Evolutionary conservation across 441 rosid genomes (phyloP), one percentile per base, ranked within the genome.

Genomic region (Adansonia madagascariensis): DNA sequence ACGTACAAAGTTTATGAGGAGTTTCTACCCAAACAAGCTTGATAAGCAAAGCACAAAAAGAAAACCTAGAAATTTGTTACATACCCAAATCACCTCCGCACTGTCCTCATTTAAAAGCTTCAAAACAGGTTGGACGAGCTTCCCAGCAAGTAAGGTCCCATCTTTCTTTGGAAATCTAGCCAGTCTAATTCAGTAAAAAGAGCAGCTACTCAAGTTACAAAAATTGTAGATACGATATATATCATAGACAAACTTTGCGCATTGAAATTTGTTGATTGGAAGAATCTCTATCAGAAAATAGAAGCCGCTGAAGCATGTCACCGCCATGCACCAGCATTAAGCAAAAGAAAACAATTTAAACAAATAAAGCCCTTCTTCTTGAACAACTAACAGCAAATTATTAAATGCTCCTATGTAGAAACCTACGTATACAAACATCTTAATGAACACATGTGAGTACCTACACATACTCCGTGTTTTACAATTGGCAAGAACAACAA

Each of bases 141-240:
- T 94, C 27, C 88, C 89, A 55, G 91, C 85, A 57, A 79, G 87
- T n/a, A 83, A 85, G 73, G 81, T 87, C 75, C 90, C 93, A 57
- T 90, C 97, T 80, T 91, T 94, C 85, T 88, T 94, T 68, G 95
- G 82, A 84, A 90, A 92, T 76, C 85, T 86, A 77, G 86, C 92
- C 86, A 94, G 77, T 86, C 95, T 93, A 83, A 77, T 61, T 67
- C 78, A 75, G 74, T 68, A 62, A 76, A 77, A 17, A 67, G 8
- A 69, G 35, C 0, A 55, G 17, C 14, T 55, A 59, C 14, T 49
- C 44, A 80, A 53, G 62, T 46, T 62, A 49, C 60, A 18, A 71
- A 75, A 55, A 75, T 35, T 14, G 43, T 8, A n/a, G 1, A n/a
- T 6, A 75, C 6, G 1, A 52, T 46, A 50, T 35, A 31, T 9